phyloP scores from a whole-genome alignment of 2,329 filamentous ascomycete species.

The Ophiostoma perfectum region DNA sequence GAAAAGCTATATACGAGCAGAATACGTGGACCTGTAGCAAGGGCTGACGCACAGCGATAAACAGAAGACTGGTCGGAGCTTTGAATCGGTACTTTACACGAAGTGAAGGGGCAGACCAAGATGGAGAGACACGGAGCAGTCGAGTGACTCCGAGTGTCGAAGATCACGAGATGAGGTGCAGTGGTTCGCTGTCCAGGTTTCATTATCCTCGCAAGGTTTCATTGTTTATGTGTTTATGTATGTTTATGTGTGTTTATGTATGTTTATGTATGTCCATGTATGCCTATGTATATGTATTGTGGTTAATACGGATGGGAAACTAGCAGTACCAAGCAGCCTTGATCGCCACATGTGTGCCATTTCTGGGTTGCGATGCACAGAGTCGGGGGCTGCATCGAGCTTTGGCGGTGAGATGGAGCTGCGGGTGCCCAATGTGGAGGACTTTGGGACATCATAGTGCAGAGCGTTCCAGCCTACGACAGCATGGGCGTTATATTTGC shows the following conservation, averaged over 20 bases:
- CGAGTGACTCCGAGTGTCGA: background rate
- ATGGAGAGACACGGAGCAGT: slow-evolving; percentile 5
- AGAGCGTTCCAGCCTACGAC: no score
- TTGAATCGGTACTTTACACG: slow-evolving; percentile 1
- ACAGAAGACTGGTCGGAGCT: background rate
- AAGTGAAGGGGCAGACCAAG: background rate
- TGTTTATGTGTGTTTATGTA: background rate
- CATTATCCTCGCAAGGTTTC: background rate
- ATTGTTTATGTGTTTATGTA: background rate
- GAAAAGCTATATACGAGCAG: background rate
- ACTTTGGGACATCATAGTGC: background rate
- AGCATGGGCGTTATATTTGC: no score
- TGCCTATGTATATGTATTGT: background rate
- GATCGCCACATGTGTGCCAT: slow-evolving; percentile 5
- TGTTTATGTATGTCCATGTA: background rate
- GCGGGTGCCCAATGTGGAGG: slow-evolving; percentile 15
- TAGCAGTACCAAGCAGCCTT: no score
- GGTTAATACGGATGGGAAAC: background rate
- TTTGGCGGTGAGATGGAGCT: slow-evolving; percentile 13
- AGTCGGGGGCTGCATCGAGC: slow-evolving; percentile 8
- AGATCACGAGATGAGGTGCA: background rate
- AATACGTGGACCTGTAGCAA: slow-evolving; percentile 7
- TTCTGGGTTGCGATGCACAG: slow-evolving; percentile 4
- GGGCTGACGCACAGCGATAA: background rate
- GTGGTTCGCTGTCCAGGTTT: no score